Base-by-base conservation (phyloP, 345 rosid species). In the Ceriops zippeliana region DNA sequence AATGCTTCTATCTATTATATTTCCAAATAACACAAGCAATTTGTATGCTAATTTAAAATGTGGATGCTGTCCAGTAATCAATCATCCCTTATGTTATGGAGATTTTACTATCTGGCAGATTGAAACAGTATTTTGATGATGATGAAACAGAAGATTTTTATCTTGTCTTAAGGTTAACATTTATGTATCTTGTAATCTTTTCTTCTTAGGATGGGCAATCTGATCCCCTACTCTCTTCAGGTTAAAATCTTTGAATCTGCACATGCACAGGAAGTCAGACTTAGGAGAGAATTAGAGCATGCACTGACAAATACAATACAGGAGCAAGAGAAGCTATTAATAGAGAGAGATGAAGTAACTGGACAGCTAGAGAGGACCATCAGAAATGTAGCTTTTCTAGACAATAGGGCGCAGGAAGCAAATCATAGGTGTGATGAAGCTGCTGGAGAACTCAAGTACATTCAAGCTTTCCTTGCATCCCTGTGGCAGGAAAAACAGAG, bases 401-500 rank as follows among this genome's bases (percentile, higher is more conserved):
- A 89, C 73, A 82, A 73, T 32, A 85, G 78, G 58, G 80, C 76
- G 56, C 81, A 78, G 65, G 83, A 87, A 75, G 84, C 85, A 75
- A 84, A 74, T 51, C 79, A 58, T 58, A 76, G 80, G 75, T 51
- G 46, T 67, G 82, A 79, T 61, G 89, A 88, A 83, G 86, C 80
- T 65, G 61, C 78, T 46, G 80, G 75, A 76, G 88, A 89, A 69
- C 75, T 86, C 53, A 84, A 65, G 61, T 68, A 73, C 31, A 57
- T 86, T 67, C 83, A 78, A 71, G 78, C 75, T 73, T 86, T 90
- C 65, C 73, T 89, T 67, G 82, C 82, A 51, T 83, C 85, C 60
- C 80, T 86, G 71, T 78, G 61, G 61, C 84, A 76, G 70, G 92
- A 84, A 78, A 87, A 82, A 75, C 92, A 83, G 81, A 80, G 76